phyloP scores from a whole-genome alignment of 495 filamentous ascomycete genomes.

The Hyaloscypha variabilis region DNA sequence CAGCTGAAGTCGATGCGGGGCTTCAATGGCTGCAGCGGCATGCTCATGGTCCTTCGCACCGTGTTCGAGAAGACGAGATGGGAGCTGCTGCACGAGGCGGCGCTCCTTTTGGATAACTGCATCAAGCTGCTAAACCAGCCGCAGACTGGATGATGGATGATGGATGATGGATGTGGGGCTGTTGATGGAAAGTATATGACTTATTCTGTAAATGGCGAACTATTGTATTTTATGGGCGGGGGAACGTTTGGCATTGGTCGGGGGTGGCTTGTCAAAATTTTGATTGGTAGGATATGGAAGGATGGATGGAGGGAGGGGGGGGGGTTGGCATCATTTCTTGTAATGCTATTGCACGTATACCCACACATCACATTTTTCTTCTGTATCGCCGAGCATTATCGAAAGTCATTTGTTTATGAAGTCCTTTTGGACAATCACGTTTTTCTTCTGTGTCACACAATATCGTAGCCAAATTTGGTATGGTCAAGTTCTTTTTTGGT shows the following conservation, averaged over 20 bases:
- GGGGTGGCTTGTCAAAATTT: constrained; percentile 3
- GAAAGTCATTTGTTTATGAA: too few species aligned
- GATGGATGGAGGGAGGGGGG: neutral
- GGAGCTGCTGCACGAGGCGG: constrained; percentile 90
- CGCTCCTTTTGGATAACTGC: constrained; percentile 77
- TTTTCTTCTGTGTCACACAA: too few species aligned
- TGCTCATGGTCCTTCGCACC: constrained; percentile 81
- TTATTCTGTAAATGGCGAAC: neutral
- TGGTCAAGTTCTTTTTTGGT: too few species aligned
- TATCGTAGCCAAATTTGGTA: too few species aligned
- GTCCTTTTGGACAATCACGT: too few species aligned
- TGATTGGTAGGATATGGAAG: neutral
- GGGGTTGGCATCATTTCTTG: constrained; percentile 9
- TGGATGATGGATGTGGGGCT: neutral
- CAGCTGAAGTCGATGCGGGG: constrained; percentile 75
- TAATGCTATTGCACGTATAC: constrained; percentile 7
- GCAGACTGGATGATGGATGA: neutral
- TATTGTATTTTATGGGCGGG: constrained; percentile 23
- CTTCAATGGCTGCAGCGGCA: constrained; percentile 79
- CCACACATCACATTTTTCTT: neutral
- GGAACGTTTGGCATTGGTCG: constrained; percentile 4
- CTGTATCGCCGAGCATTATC: too few species aligned
- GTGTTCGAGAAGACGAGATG: constrained; percentile 83
- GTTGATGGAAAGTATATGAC: neutral
- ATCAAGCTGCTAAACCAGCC: constrained; percentile 47